Percentiles rank a stretch among this genome's conserved stretches.
These are phyloP conservation scores for Plasmodium inui DNA, from an alignment of 169 alveolate genomes.

Conservation along the genomic window DNA sequence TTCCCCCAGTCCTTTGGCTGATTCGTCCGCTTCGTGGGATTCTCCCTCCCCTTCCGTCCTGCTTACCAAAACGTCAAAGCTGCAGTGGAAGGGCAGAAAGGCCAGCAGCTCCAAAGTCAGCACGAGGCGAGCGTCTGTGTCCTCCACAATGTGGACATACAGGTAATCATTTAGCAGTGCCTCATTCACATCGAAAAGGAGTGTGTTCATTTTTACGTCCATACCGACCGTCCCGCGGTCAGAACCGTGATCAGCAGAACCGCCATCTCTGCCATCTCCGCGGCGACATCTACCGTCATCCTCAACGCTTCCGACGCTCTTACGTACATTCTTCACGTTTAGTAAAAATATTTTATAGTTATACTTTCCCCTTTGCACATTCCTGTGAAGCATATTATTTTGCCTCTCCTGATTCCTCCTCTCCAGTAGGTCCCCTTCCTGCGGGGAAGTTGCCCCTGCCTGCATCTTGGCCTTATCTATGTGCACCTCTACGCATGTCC, in stretches of 20 bases:
- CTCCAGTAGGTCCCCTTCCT: conserved; percentile 1
- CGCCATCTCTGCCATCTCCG: not conserved
- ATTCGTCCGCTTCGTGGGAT: not conserved
- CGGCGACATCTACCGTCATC: not conserved
- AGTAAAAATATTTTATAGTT: conserved; percentile 57
- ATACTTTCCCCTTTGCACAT: conserved; percentile 22
- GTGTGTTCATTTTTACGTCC: conserved; percentile 8
- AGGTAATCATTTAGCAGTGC: conserved; percentile 31
- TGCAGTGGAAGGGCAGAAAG: conserved; percentile 60
- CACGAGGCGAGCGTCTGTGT: conserved; percentile 4
- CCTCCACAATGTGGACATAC: conserved; percentile 35
- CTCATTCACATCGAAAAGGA: conserved; percentile 42
- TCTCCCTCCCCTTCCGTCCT: not conserved
- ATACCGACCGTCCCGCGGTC: not conserved
- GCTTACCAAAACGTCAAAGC: conserved; percentile 24
- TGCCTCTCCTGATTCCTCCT: not conserved
- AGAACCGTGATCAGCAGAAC: no score
- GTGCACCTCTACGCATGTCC: conserved; percentile 15
- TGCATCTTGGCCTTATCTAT: conserved; percentile 41
- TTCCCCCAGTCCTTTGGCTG: not conserved
- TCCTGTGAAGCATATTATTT: conserved; percentile 23
- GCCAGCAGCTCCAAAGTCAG: conserved; percentile 41
- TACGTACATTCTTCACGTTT: conserved; percentile 20
- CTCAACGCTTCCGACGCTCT: not conserved
- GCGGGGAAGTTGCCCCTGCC: conserved; percentile 10